Conservation (phyloP, 352 stramenopile species). For the Globisporangium irregulare region DNA sequence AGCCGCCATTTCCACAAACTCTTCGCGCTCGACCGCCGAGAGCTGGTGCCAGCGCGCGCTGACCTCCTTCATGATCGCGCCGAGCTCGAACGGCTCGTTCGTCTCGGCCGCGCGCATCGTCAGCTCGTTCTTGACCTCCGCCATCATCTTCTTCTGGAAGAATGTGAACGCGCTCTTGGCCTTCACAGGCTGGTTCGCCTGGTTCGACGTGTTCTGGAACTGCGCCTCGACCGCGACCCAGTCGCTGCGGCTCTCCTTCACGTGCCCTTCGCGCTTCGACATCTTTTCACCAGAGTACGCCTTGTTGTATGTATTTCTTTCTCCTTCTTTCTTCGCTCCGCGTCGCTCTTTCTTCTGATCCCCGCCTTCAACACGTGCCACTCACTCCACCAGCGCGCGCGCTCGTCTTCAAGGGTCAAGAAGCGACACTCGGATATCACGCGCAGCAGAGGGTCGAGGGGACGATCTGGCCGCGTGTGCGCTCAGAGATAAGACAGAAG, state of each 20-base stretch:
- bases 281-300: slow-evolving; percentile 3
- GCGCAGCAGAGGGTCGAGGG: not conserved
- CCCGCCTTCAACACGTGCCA: not conserved
- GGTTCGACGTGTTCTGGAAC: slow-evolving; percentile 46
- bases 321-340: not conserved
- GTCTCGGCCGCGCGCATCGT: slow-evolving; percentile 34
- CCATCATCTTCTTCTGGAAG: slow-evolving; percentile 75
- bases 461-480: not conserved
- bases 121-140: slow-evolving; percentile 60
- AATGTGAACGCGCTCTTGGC: slow-evolving; percentile 74
- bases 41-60: slow-evolving; percentile 76
- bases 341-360: not conserved
- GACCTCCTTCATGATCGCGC: slow-evolving; percentile 67
- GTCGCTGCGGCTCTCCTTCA: slow-evolving; percentile 66
- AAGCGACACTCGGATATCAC: not conserved
- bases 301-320: not conserved
- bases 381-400: not conserved
- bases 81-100: slow-evolving; percentile 58
- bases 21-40: slow-evolving; percentile 52
- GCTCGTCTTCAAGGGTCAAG: not conserved
- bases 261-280: slow-evolving; percentile 24
- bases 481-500: not conserved
- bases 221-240: slow-evolving; percentile 81
- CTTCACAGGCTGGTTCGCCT: slow-evolving; percentile 47
- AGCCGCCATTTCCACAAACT: slow-evolving; percentile 65